phyloP scores from a whole-genome alignment of 1,284 basidiomycete species.

The Ganoderma boninense region DNA sequence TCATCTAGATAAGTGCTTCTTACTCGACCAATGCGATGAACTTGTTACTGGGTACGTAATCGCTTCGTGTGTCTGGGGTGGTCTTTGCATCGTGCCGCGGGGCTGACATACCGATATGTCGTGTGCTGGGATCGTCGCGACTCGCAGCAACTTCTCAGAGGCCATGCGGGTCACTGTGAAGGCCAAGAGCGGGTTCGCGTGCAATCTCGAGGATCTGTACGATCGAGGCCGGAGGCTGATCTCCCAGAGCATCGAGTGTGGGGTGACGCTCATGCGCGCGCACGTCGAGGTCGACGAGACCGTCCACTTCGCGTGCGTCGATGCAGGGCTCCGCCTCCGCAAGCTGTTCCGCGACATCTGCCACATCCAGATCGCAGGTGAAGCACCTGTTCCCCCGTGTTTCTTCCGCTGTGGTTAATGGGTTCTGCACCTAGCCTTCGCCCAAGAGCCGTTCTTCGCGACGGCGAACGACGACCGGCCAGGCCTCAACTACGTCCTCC shows the following conservation, averaged over 20 bases:
- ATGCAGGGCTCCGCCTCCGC: constrained; percentile 57
- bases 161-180: constrained; percentile 59
- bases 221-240: constrained; percentile 61
- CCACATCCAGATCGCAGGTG: constrained; percentile 65
- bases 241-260: constrained; percentile 61
- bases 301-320: constrained; percentile 59
- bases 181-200: constrained; percentile 57
- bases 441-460: constrained; percentile 66
- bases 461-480: constrained; percentile 43
- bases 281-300: constrained; percentile 69
- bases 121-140: constrained; percentile 11
- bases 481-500: constrained; percentile 54
- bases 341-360: constrained; percentile 54
- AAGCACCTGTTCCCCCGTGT: constrained; percentile 21
- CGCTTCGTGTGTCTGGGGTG: neutral
- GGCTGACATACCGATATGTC: constrained; percentile 12
- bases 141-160: constrained; percentile 60
- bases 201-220: constrained; percentile 54
- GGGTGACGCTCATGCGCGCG: constrained; percentile 71
- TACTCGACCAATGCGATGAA: constrained; percentile 60
- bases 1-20: constrained; percentile 74
- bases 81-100: neutral
- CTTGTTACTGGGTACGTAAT: constrained; percentile 57
- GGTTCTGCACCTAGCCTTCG: constrained; percentile 55
- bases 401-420: constrained; percentile 13